Conservation (phyloP, 306 rosid species). For the Gillenia trifoliata region DNA sequence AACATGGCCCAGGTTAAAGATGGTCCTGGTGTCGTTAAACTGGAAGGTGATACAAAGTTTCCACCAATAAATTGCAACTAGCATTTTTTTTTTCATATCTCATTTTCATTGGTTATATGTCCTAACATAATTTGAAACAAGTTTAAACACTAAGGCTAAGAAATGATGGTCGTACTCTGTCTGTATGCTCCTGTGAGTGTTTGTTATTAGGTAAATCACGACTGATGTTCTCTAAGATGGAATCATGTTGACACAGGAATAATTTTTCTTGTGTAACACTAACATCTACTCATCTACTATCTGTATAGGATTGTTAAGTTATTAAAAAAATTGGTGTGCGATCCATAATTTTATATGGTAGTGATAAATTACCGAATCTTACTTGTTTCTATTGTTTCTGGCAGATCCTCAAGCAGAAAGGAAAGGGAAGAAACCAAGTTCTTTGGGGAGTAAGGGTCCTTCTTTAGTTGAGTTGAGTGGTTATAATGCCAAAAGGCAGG, state of each 20-base stretch:
- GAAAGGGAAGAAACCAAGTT: slow-evolving; percentile 60
- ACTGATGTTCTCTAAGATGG: neutral
- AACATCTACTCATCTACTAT: neutral
- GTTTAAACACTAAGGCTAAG: neutral
- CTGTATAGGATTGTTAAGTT: neutral
- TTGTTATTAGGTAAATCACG: neutral
- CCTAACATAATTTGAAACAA: neutral
- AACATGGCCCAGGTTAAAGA: slow-evolving; percentile 55
- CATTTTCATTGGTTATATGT: neutral
- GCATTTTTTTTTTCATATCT: neutral
- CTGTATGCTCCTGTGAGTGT: neutral
- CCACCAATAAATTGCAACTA: slow-evolving; percentile 10
- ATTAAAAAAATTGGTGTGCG: neutral
- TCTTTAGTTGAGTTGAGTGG: slow-evolving; percentile 85
- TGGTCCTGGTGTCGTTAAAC: slow-evolving; percentile 50
- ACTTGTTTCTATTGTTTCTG: slow-evolving; percentile 1
- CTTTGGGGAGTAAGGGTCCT: slow-evolving; percentile 63
- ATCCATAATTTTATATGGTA: slow-evolving; percentile 1
- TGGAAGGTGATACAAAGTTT: slow-evolving; percentile 58
- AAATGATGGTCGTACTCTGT: neutral
- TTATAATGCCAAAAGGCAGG: slow-evolving; percentile 78
- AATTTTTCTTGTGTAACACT: neutral
- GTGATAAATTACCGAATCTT: slow-evolving; percentile 5
- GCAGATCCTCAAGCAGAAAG: slow-evolving; percentile 72
- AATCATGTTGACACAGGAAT: neutral